Conservation (phyloP, 208 protist genomes). For the Leishmania mexicana region DNA sequence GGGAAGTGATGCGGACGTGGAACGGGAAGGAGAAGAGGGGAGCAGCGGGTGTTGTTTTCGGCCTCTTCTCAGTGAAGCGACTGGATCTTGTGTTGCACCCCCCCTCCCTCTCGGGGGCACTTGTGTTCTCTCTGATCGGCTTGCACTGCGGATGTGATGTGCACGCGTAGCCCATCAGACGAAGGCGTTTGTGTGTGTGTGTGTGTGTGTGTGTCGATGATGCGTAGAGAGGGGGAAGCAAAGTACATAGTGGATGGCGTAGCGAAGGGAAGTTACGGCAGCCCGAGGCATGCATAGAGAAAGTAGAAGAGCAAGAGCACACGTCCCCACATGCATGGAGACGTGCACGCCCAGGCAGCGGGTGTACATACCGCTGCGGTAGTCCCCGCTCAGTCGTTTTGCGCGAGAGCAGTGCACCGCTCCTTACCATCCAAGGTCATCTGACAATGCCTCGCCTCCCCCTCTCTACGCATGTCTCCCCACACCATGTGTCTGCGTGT, state of each 20-base stretch:
- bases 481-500: neutral
- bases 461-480: neutral
- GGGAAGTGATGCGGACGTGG: neutral
- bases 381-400: neutral
- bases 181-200: neutral
- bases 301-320: neutral
- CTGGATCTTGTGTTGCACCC: neutral
- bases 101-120: neutral
- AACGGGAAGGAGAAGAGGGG: neutral
- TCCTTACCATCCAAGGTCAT: neutral
- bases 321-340: neutral
- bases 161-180: neutral
- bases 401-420: neutral
- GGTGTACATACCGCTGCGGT: neutral
- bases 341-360: neutral
- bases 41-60: neutral
- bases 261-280: neutral
- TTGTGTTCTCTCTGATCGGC: neutral
- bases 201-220: neutral
- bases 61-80: neutral
- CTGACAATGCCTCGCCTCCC: neutral
- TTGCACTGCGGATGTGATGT: neutral
- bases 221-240: neutral
- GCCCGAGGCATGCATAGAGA: neutral
- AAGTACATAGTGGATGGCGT: neutral